These are phyloP conservation scores for Skeletonema potamos DNA, from an alignment of 108 stramenopile genomes.

Conservation along the genomic window DNA sequence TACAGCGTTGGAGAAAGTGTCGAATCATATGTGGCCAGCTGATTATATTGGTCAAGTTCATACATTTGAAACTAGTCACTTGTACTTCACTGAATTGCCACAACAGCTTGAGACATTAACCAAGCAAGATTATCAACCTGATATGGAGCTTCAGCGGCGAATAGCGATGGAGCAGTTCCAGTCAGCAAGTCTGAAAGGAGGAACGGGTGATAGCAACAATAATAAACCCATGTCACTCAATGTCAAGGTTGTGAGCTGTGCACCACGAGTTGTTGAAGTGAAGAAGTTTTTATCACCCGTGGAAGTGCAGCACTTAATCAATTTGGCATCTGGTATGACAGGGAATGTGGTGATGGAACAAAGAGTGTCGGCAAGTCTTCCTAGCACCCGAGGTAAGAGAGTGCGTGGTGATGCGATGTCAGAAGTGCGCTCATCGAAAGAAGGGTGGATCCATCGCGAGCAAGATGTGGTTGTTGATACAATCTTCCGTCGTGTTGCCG, in stretches of 20 bases:
- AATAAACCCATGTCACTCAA: conserved; percentile 23
- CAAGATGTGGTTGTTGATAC: conserved; percentile 63
- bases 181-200: conserved; percentile 14
- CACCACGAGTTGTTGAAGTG: conserved; percentile 71
- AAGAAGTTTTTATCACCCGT: conserved; percentile 68
- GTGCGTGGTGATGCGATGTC: conserved; percentile 2
- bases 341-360: conserved; percentile 48
- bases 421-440: conserved; percentile 48
- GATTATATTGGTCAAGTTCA: conserved; percentile 74
- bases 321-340: conserved; percentile 48
- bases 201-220: not conserved
- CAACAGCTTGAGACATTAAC: conserved; percentile 11
- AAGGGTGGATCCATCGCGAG: conserved; percentile 77
- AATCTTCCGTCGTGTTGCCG: conserved; percentile 80
- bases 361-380: conserved; percentile 40
- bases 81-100: conserved; percentile 34
- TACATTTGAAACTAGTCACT: conserved; percentile 18
- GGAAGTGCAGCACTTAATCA: conserved; percentile 69
- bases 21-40: conserved; percentile 66
- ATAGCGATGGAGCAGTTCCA: conserved; percentile 13
- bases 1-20: conserved; percentile 8
- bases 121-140: conserved; percentile 28
- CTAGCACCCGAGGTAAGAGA: not conserved
- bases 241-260: conserved; percentile 58
- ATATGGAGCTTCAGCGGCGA: conserved; percentile 15